Conservation (phyloP, 1,284 basidiomycete genomes). For the Fistulinella staudtii region DNA sequence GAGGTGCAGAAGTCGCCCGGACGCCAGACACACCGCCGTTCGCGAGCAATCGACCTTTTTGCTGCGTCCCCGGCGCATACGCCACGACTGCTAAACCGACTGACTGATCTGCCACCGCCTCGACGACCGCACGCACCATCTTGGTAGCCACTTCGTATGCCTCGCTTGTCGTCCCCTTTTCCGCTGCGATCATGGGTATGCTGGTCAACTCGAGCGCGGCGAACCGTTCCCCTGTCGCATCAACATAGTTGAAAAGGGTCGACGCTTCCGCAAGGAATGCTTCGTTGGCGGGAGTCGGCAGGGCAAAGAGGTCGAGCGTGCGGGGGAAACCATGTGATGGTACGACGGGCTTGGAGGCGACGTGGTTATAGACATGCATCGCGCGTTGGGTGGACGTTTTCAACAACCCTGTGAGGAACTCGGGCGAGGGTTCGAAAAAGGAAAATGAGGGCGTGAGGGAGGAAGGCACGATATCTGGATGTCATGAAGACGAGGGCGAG, state of each 20-base stretch:
- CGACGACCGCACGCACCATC: conserved; percentile 43
- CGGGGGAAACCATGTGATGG: conserved; percentile 30
- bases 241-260: conserved; percentile 48
- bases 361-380: conserved; percentile 49
- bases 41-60: background rate
- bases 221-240: conserved; percentile 44
- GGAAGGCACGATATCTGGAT: conserved; percentile 48
- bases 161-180: conserved; percentile 48
- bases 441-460: conserved; percentile 45
- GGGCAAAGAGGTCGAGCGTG: conserved; percentile 42
- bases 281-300: conserved; percentile 36
- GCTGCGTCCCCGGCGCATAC: conserved; percentile 24
- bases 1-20: background rate
- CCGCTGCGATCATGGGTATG: conserved; percentile 45
- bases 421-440: conserved; percentile 20
- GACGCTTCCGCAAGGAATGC: conserved; percentile 42
- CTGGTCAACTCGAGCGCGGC: conserved; percentile 56
- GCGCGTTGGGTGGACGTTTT: conserved; percentile 58
- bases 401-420: conserved; percentile 41
- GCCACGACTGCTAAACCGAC: conserved; percentile 54
- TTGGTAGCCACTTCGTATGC: conserved; percentile 48
- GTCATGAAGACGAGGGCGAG: background rate
- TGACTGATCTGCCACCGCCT: conserved; percentile 37
- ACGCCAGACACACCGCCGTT: too few species aligned
- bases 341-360: conserved; percentile 37